Evolutionary conservation across 2,329 filamentous ascomycete genomes (phyloP), one percentile per base, ranked within the genome.

Genomic region (Alternaria sp.): DNA sequence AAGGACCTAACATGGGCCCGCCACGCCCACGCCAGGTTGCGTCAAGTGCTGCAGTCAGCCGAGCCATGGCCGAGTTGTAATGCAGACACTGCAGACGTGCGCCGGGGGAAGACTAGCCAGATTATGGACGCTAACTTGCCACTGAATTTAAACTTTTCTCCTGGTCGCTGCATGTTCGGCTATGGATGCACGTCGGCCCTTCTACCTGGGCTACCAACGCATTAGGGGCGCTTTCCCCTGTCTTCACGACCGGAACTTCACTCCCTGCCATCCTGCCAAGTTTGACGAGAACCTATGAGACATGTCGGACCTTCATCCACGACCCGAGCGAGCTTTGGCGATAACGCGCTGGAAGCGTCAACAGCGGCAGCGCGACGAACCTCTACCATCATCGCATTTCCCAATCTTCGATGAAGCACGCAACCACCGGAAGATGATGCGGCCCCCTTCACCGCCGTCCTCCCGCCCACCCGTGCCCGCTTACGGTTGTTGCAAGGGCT

Each of bases 51-150:
- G 61, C 55, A 60, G 61, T 62, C 56, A 58, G 68, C 68, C 72
- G 70, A 74, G 57, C 65, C 63, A 70, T 63, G 68, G 62, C 71
- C 72, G 72, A 69, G 54, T 52, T 54, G 62, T 60, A 66, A 37
- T 58, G 63, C 58, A 52, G 51, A 58, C 49, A 45, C 55, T 54
- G 44, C 61, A 60, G 44, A 50, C 33, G 39, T 59, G 31, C 45
- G 44, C 56, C 46, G 45, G 56, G 65, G 61, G 67, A 60, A 49
- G 59, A 53, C 53, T 63, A 63, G 59, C 51, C 51, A 67, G 54
- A 70, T 57, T 61, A 41, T 63, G 56, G 55, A 61, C 70, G 67
- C 66, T 67, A 66, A 54, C 70, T 68, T 67, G 56, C 70, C 71
- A 72, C 71, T 65, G 64, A 57, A 57, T 67, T 66, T 61, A 58